Evolutionary conservation across 179 eudicot genomes (phyloP).

Genomic region (Camellia oleifera): DNA sequence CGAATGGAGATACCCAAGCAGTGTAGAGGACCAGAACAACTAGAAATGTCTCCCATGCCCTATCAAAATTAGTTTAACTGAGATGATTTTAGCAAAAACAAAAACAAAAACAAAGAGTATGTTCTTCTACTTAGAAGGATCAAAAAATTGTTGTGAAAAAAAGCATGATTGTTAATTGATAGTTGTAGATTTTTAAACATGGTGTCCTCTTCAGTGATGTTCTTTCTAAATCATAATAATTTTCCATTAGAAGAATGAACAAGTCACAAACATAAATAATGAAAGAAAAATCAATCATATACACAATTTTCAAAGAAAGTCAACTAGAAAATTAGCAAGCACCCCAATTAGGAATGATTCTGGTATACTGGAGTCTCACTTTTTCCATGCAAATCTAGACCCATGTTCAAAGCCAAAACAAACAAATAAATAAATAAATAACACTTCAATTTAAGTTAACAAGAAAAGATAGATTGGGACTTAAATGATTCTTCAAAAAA

Average conservation of each 20-base stretch:
- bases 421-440: not conserved
- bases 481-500: not conserved
- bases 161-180: too few species aligned
- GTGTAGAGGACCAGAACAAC: slow-evolving; percentile 79
- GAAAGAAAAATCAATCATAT: not conserved
- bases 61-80: slow-evolving; percentile 33
- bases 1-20: slow-evolving; percentile 97
- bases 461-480: not conserved
- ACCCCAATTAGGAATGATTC: not conserved
- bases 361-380: not conserved
- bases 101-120: not conserved
- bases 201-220: not conserved
- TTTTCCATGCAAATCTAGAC: not conserved
- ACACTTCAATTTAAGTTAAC: not conserved
- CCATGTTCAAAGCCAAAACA: not conserved
- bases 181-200: not conserved
- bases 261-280: not conserved
- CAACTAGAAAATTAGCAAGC: not conserved
- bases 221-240: not conserved
- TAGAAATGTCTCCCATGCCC: slow-evolving; percentile 79
- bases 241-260: not conserved
- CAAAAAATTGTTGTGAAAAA: not conserved
- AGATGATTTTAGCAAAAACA: slow-evolving; percentile 9
- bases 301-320: not conserved
- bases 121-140: not conserved